Evolutionary conservation across 2,329 filamentous ascomycete species (phyloP), one percentile per base, ranked within the genome.

Genomic region (Pestalotiopsis sp.): DNA sequence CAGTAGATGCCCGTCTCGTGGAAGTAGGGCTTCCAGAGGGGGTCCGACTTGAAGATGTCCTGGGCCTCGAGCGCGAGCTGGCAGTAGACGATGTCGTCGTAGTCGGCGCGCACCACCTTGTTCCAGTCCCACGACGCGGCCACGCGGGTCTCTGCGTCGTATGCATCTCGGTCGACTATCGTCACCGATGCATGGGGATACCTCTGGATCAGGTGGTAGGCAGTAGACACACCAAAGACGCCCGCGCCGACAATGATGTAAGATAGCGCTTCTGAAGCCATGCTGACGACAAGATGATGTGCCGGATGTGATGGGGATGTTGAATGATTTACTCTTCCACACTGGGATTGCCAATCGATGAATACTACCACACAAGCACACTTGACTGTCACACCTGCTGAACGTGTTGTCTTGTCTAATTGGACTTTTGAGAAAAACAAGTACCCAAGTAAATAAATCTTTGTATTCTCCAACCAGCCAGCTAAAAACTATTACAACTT

Each of bases 41-140:
- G 82, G 66, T 85, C 82, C 13, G 65, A 57, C 45, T 73, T 73
- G 74, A 75, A 93, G 0, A 88, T 79, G 65, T 89, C 86, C 73
- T 91, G 88, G 0, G 91, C 88, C 78, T 93, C 90, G 36, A 92
- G 83, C 0, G 87, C 91, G 23, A 93, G 83, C 64, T 85, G 78
- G 77, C 87, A 89, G 81, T 93, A 93, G 17, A 89, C 78, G 1
- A 87, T 80, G 73, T 91, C 88, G 67, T 87, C 83, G 79, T 93
- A 93, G 77, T 93, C 91, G 62, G 90, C 89, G 68, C 91, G 89
- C 17, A 93, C 85, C 36, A 92, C 89, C 78, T 92, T 93, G 81
- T 92, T 93, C 86, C 90, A 90, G 80, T 93, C 91, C 83, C 89
- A 91, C 0, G 91, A 92, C 0, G 91, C 91, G 40, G 90, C 90